phyloP scores from a whole-genome alignment of 345 rosid species.

The Reutealis trisperma region DNA sequence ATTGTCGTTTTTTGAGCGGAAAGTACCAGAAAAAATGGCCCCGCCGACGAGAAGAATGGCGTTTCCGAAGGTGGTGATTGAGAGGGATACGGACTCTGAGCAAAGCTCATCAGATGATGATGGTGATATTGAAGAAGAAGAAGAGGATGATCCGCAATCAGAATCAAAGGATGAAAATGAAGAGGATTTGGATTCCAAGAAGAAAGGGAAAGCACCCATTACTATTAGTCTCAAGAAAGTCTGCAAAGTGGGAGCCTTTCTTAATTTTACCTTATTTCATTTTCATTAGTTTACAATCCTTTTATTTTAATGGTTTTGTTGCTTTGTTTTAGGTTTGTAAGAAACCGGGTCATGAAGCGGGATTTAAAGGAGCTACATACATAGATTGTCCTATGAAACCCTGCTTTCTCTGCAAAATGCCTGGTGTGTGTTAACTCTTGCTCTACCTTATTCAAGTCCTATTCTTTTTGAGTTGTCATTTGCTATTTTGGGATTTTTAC shows the following conservation, averaged over 20 bases:
- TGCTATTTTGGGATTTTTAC: neutral
- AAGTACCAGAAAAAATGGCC: conserved; percentile 43
- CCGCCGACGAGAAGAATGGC: conserved; percentile 47
- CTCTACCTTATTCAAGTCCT: neutral
- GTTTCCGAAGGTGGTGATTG: conserved; percentile 64
- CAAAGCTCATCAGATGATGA: conserved; percentile 61
- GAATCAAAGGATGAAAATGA: conserved; percentile 34
- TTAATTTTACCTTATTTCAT: neutral
- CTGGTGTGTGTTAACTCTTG: conserved; percentile 52
- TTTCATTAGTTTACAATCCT: neutral
- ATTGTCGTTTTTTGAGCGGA: neutral
- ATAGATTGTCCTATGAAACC: conserved; percentile 97
- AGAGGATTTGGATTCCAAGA: conserved; percentile 35
- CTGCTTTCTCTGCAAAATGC: conserved; percentile 95
- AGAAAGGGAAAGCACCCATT: conserved; percentile 71
- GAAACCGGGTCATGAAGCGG: conserved; percentile 90
- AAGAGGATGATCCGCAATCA: conserved; percentile 25
- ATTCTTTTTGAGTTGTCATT: neutral
- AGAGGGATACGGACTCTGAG: conserved; percentile 77
- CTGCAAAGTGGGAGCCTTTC: conserved; percentile 64
- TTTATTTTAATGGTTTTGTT: conserved; percentile 8
- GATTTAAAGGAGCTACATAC: conserved; percentile 90
- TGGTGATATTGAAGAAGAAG: conserved; percentile 21
- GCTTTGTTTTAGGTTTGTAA: conserved; percentile 71
- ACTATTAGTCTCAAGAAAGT: conserved; percentile 90